Evolutionary conservation across 192 early-diverging fungal genomes (phyloP).

Genomic region (Chytriomyces hyalinus): DNA sequence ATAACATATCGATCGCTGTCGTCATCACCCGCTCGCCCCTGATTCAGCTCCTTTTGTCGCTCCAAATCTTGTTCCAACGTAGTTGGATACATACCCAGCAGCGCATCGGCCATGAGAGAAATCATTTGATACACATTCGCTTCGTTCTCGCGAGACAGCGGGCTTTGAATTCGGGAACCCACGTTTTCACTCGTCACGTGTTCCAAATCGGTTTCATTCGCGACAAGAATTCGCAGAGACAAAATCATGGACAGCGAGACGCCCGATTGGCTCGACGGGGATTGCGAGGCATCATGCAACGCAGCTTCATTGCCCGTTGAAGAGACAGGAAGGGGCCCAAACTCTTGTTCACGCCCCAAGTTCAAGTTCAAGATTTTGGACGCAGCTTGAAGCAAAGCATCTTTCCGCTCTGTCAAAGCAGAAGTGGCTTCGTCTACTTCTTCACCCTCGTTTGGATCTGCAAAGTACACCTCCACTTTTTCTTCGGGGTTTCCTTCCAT

Average conservation of each 20-base stretch:
- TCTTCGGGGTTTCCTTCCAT: slow-evolving; percentile 22
- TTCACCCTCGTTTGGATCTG: neutral
- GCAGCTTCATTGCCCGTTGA: neutral
- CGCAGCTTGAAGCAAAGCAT: slow-evolving; percentile 8
- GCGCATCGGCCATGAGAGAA: slow-evolving; percentile 13
- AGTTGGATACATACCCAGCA: slow-evolving; percentile 16
- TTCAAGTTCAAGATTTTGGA: neutral
- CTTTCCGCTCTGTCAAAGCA: neutral
- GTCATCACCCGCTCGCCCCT: neutral
- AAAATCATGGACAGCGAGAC: slow-evolving; percentile 2
- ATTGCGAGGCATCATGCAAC: neutral
- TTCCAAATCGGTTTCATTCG: slow-evolving; percentile 1
- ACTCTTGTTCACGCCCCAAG: slow-evolving; percentile 20
- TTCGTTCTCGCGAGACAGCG: slow-evolving; percentile 16
- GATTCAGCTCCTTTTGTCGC: neutral
- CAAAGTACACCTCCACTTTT: slow-evolving; percentile 10
- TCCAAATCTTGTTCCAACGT: slow-evolving; percentile 14
- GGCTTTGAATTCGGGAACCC: neutral
- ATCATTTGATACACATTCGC: slow-evolving; percentile 14
- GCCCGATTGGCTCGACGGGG: neutral
- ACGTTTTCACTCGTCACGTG: neutral
- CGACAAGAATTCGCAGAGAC: slow-evolving; percentile 14
- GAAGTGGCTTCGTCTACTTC: neutral
- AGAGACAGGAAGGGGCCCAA: neutral
- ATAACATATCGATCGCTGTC: slow-evolving; percentile 18